Evolutionary conservation across 2,329 filamentous ascomycete species (phyloP).

Genomic region (Echinosphaeria canescens): DNA sequence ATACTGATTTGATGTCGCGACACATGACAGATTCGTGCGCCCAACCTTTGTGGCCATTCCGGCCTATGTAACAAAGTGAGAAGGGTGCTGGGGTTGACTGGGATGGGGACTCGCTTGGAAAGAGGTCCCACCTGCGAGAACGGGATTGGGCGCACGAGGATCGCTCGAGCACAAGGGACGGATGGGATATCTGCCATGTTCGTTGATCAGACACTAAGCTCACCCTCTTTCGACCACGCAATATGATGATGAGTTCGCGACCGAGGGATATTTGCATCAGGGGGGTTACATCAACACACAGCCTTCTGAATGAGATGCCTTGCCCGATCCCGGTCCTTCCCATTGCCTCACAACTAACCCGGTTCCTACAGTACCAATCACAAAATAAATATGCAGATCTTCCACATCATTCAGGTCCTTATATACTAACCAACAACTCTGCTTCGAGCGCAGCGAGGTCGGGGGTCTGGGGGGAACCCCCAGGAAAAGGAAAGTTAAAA

Average conservation of each 20-base stretch:
- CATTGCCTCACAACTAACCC: no score
- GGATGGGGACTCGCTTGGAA: not conserved
- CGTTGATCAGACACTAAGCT: not conserved
- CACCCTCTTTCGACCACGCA: not conserved
- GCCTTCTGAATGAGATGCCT: not conserved
- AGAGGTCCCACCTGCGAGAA: not conserved
- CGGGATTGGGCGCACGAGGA: not conserved
- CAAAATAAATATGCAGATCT: no score
- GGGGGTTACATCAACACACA: not conserved
- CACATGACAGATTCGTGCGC: conserved; percentile 43
- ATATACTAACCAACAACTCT: no score
- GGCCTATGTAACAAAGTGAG: conserved; percentile 33
- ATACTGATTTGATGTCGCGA: conserved; percentile 1
- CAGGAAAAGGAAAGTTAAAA: no score
- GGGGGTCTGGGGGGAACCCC: no score
- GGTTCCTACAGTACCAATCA: no score
- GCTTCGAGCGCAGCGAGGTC: no score
- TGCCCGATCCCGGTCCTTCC: no score
- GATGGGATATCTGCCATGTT: no score
- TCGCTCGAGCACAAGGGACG: not conserved
- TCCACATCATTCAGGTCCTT: no score
- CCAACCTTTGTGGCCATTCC: conserved; percentile 62
- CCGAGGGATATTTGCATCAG: not conserved
- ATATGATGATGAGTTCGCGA: not conserved
- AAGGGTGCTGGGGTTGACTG: not conserved